These are phyloP conservation scores for Fagus sylvatica DNA, from an alignment of 306 rosid genomes.

Conservation along the genomic window DNA sequence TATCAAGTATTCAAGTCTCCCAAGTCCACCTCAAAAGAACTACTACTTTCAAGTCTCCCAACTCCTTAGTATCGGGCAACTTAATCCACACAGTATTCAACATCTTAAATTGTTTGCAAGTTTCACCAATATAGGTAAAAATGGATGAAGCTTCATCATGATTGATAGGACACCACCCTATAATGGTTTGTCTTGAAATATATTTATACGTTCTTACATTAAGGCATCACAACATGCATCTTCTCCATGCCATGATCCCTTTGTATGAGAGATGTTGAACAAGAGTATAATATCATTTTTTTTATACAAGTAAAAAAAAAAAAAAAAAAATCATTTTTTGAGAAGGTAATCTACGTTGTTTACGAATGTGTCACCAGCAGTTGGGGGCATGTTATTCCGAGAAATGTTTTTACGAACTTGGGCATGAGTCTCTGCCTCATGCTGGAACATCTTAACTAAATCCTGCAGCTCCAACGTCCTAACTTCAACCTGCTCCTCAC, in stretches of 20 bases:
- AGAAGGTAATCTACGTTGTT: constrained; percentile 39
- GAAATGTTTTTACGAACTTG: constrained; percentile 54
- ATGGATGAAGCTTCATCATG: too few relatives aligned
- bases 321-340: constrained; percentile 20
- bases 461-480: constrained; percentile 82
- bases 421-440: constrained; percentile 92
- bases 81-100: too few relatives aligned
- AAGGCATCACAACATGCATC: neutral
- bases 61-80: too few relatives aligned
- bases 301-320: too few relatives aligned
- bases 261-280: neutral
- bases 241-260: neutral
- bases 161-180: too few relatives aligned
- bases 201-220: neutral
- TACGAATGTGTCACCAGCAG: constrained; percentile 58
- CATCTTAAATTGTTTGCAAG: too few relatives aligned
- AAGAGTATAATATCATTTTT: too few relatives aligned
- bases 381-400: constrained; percentile 70
- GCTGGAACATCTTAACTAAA: constrained; percentile 78
- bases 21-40: too few relatives aligned
- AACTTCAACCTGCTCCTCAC: constrained; percentile 60
- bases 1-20: too few relatives aligned
- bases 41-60: too few relatives aligned
- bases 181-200: too few relatives aligned
- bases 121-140: too few relatives aligned